phyloP scores from a whole-genome alignment of 495 filamentous ascomycete genomes.

The Tuber aestivum region DNA sequence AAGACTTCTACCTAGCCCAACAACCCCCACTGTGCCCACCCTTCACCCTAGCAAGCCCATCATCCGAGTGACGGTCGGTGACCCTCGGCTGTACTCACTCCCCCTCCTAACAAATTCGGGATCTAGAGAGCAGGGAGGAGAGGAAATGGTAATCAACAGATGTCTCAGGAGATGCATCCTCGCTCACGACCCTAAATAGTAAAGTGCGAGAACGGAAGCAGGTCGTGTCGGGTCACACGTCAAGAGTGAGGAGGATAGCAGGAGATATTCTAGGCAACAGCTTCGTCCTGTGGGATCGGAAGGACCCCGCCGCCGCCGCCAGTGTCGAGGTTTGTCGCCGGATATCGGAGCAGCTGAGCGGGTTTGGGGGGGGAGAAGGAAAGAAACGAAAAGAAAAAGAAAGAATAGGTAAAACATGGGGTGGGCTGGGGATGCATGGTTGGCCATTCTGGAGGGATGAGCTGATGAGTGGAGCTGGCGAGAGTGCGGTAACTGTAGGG shows the following conservation, averaged over 20 bases:
- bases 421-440: not conserved
- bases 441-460: not conserved
- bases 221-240: not conserved
- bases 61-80: not conserved
- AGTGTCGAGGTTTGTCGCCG: not conserved
- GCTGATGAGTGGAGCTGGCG: not conserved
- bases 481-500: not conserved
- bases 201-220: not conserved
- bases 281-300: not conserved
- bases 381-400: not conserved
- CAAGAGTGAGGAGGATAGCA: not conserved
- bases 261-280: conserved; percentile 2
- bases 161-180: not conserved
- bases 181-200: not conserved
- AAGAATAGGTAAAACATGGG: not conserved
- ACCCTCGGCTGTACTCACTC: not conserved
- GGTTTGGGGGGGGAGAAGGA: not conserved
- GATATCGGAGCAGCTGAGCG: not conserved
- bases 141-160: not conserved
- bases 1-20: not conserved
- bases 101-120: not conserved
- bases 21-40: not conserved
- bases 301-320: not conserved
- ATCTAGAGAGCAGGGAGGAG: not conserved
- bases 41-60: not conserved